Evolutionary conservation across 768 basidiomycete species (phyloP), one percentile per base, ranked within the genome.

Genomic region (Lactifluus rugatus): DNA sequence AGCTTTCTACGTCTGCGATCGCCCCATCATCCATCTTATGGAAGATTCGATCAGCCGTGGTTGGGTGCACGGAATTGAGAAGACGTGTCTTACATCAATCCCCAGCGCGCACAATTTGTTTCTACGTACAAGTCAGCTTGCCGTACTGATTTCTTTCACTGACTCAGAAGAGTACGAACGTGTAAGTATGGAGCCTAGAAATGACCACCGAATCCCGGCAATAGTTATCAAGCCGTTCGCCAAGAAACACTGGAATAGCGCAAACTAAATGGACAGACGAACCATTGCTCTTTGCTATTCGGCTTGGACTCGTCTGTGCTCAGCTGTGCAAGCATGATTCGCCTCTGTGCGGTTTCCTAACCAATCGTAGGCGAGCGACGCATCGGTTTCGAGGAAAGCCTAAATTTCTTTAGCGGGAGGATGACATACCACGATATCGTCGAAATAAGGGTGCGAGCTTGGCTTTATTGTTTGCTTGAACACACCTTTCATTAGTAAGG

Each of bases 291-390:
- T 5, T 25, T 28, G n/a, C 25, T 54, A 23, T 19, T 34, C 5
- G 58, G 58, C 19, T 50, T 54, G 16, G 53, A 32, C 16, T 59
- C 58, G 26, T 59, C 58, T 17, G 58, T 49, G 53, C 54, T 54
- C 34, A 59, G 17, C 31, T 59, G 58, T 28, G 58, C 58, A 16
- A 59, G 58, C 58, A 59, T 59, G 41, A 59, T 50, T 19, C 58
- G 42, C 26, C 53, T 37, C 42, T 54, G 58, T 8, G 58, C 58
- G 19, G 58, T 59, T 44, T 59, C 58, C 58, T 59, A n/a, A 21
- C 28, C 37, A 36, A 21, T 34, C 10, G 1, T 13, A 6, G 32
- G 41, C 8, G 10, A 14, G 17, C 31, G 17, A n/a, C 21, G 9
- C 5, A 23, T 31, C 28, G 11, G 8, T 13, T 31, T 23, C 25